A percentile compares a stretch with the other conserved stretches of the same genome.
phyloP scores from a whole-genome alignment of 2,329 filamentous ascomycete species.

The Aspergillus aculeatinus region DNA sequence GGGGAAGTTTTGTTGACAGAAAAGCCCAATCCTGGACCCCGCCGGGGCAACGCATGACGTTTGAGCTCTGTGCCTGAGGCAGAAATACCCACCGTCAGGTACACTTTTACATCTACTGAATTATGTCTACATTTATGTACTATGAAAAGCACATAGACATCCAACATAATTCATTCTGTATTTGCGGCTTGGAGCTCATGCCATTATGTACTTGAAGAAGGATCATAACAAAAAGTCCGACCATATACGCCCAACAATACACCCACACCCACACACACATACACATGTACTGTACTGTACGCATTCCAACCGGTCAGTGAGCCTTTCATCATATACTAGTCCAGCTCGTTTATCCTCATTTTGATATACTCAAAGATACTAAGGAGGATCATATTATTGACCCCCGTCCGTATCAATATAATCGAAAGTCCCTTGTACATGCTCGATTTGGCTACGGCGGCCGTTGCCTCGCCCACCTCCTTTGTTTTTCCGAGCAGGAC shows the following conservation, averaged over 20 bases:
- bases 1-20: slow-evolving; percentile 29
- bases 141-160: background rate
- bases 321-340: slow-evolving; percentile 13
- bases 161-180: slow-evolving; percentile 19
- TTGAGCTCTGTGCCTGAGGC: background rate
- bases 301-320: background rate
- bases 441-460: slow-evolving; percentile 42
- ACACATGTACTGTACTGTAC: background rate
- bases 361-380: slow-evolving; percentile 49
- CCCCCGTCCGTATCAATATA: slow-evolving; percentile 45
- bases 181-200: slow-evolving; percentile 24
- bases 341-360: slow-evolving; percentile 43
- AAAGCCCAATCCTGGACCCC: slow-evolving; percentile 25
- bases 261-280: background rate
- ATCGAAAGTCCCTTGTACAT: slow-evolving; percentile 52
- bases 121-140: background rate
- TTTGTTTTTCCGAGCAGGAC: slow-evolving; percentile 45
- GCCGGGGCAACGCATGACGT: slow-evolving; percentile 18
- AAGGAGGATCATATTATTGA: slow-evolving; percentile 52
- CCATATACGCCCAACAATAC: slow-evolving; percentile 9
- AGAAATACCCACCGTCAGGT: background rate
- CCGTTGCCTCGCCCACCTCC: slow-evolving; percentile 42
- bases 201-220: slow-evolving; percentile 23
- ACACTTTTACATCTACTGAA: too few species aligned
- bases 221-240: slow-evolving; percentile 9